Conservation (phyloP, 179 eudicot genomes). For the Pouteria campechiana region DNA sequence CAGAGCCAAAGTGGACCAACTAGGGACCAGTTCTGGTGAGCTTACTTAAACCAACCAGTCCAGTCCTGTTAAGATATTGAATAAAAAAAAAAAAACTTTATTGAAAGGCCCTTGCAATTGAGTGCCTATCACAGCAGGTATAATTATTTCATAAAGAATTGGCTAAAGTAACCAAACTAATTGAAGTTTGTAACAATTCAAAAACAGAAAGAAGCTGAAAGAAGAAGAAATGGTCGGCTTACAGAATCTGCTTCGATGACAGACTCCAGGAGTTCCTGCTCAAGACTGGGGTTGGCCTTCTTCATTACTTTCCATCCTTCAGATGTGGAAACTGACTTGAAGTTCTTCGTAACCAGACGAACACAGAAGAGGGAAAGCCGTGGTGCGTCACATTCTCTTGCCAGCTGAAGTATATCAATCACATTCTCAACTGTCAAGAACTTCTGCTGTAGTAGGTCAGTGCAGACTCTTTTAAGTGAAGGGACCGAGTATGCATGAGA, state of each 20-base stretch:
- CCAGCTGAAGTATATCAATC: conserved; percentile 66
- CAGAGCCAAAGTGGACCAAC: too few relatives aligned
- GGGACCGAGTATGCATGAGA: conserved; percentile 56
- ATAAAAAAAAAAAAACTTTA: too few relatives aligned
- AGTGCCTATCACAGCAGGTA: too few relatives aligned
- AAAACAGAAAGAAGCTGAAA: too few relatives aligned
- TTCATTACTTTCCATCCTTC: conserved; percentile 88
- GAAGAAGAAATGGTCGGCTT: too few relatives aligned
- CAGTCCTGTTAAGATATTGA: too few relatives aligned
- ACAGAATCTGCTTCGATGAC: conserved; percentile 76
- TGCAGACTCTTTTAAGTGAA: conserved; percentile 48
- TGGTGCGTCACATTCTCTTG: conserved; percentile 56
- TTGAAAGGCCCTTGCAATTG: too few relatives aligned
- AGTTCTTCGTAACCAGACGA: conserved; percentile 47
- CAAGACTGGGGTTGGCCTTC: conserved; percentile 54
- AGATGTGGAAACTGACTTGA: conserved; percentile 40
- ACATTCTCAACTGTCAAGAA: conserved; percentile 55
- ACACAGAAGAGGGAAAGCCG: conserved; percentile 44
- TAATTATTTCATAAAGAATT: too few relatives aligned
- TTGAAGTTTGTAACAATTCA: too few relatives aligned
- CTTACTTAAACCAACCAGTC: too few relatives aligned
- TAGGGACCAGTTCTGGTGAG: too few relatives aligned
- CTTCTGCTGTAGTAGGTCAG: conserved; percentile 37
- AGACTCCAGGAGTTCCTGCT: conserved; percentile 66
- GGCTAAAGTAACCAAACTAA: too few relatives aligned